Base-by-base conservation (phyloP, 306 rosid species). In the Dryas octopetala region DNA sequence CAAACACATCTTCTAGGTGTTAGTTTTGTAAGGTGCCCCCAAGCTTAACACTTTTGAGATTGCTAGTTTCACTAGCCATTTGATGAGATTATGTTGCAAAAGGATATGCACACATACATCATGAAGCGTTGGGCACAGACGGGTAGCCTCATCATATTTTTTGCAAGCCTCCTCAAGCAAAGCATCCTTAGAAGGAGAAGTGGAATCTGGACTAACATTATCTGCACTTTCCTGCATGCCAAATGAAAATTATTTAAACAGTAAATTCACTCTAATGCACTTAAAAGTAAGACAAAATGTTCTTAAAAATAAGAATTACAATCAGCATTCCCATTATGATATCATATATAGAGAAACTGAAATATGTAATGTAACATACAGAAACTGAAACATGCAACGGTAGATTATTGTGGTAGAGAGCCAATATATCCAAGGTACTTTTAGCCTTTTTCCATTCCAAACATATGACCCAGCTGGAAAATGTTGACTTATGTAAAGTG, bases 91-190 rank as follows among this genome's bases (percentile, higher is more conserved):
- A 63, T 50, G 13, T 19, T 50, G 69, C 26, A 44, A 16, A 74
- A 78, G 72, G 71, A 78, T 71, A 73, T 23, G 76, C 40, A 78
- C 75, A 84, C 97, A 52, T 89, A 95, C 98, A 88, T 96, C 99
- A 85, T 96, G 98, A 81, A 95, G 93, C 13, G 96, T 92, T 55
- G 98, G 99, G 77, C 98, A 96, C 66, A 96, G 89, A 73, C 1
- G 86, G 76, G 99, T 96, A 76, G 99, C 99, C 85, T 92, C 97
- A 60, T 92, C 98, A 80, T 96, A 96, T 76, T 96, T 95, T 86
- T 73, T 92, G 86, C 99, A 92, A 77, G 99, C 99, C 83, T 96
- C 99, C 91, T 96, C 99, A 61, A 92, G 99, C 88, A 96, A 85
- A 53, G 99, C 89, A 88, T 96, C 99, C 85, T 92, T 96, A 38